phyloP scores from a whole-genome alignment of 108 stramenopile species.

The Pseudonitzschia multiseries region DNA sequence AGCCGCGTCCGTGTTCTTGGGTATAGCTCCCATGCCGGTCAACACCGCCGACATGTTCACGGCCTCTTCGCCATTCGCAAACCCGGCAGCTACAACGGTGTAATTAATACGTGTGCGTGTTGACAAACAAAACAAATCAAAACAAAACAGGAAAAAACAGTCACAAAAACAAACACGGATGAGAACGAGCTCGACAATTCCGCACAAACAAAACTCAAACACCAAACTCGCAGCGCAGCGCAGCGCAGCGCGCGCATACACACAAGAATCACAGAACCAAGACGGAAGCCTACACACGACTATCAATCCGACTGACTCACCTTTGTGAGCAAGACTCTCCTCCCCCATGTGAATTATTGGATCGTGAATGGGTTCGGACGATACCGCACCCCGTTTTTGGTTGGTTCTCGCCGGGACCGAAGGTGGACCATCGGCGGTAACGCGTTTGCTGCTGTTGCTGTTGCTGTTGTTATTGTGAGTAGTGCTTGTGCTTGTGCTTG shows the following conservation, averaged over 20 bases:
- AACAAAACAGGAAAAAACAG: not conserved
- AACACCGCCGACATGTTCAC: slow-evolving; percentile 51
- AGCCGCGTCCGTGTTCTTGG: slow-evolving; percentile 1
- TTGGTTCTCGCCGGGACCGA: not conserved
- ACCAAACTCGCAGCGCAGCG: too few relatives aligned
- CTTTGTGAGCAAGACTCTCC: slow-evolving; percentile 17
- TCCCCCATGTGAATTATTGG: not conserved
- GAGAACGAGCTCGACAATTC: too few relatives aligned
- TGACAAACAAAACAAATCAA: not conserved
- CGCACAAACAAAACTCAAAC: too few relatives aligned
- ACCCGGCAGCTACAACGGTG: slow-evolving; percentile 44
- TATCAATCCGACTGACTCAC: too few relatives aligned
- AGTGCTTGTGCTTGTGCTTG: not conserved
- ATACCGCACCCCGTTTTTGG: not conserved
- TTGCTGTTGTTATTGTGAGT: too few relatives aligned
- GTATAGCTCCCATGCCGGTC: slow-evolving; percentile 52
- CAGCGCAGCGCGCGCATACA: too few relatives aligned
- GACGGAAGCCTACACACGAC: not conserved
- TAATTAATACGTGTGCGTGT: not conserved
- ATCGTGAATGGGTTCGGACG: slow-evolving; percentile 20
- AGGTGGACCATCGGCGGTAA: not conserved
- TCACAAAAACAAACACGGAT: too few relatives aligned
- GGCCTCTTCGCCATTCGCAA: slow-evolving; percentile 44
- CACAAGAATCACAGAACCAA: not conserved
- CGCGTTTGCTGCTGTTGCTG: not conserved